Base-by-base conservation (phyloP, 768 basidiomycete species). In the Tricholoma hemisulphureum region DNA sequence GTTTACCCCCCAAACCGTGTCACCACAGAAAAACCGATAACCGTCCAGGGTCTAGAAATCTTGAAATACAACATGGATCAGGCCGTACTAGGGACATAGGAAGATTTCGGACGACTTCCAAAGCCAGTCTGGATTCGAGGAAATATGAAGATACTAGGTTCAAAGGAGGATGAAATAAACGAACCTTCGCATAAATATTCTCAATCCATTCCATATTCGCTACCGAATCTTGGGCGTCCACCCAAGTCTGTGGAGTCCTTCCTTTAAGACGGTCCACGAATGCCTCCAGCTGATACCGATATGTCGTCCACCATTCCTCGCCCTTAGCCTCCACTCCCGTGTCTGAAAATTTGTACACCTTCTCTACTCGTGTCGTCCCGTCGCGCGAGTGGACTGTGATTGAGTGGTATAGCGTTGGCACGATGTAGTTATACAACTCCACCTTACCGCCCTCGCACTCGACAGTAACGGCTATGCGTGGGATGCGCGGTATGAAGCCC, bases 181-280 rank as follows among this genome's bases (percentile, higher is more conserved):
- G 23, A 55, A 79, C 83, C 75, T 77, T 76, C 24, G 73, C 74
- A 63, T 88, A 87, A 14, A 87, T 74, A 10, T 67, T 73, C 71
- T 88, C 87, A 46, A 88, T 79, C 66, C 75, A 80, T 60, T 78
- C 70, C 77, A 86, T 84, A 51, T 85, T 81, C 53, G 71, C 68
- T 45, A 87, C 67, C 2, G 83, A 80, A 63, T 86, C 82, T 55
- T 87, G 80, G 13, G 68, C 69, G 6, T 72, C 66, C 34, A 86
- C 61, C 86, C 87, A 89, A 13, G 76, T 77, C 56, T 80, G 75
- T 2, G 84, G 81, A 20, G 69, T 66, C 31, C 80, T 73, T 16
- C 84, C 84, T 57, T 74, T 74, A 45, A 88, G 59, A 65, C 75
- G 78, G 63, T 89, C 82, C 7, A 88, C 80, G 56, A 87, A 87